These are phyloP conservation scores for Dendrobium chrysotoxum DNA, from an alignment of 106 monocot species.

Conservation along the genomic window DNA sequence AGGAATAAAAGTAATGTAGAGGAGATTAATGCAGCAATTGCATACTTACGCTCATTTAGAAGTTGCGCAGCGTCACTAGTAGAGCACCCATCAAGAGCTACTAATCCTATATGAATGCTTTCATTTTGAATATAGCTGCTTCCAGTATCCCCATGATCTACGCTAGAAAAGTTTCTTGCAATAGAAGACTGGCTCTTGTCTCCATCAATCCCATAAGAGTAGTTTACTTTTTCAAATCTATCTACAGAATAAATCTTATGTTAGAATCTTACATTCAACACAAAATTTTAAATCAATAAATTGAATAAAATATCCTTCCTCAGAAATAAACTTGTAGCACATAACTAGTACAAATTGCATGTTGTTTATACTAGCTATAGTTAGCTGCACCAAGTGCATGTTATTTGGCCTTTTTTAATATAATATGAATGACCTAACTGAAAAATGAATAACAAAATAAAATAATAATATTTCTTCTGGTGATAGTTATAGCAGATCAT, in stretches of 20 bases:
- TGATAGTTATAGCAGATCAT: not conserved
- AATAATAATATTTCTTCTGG: not conserved
- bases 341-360: not conserved
- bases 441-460: not conserved
- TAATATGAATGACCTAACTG: not conserved
- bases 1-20: not conserved
- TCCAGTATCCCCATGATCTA: conserved; percentile 38
- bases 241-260: conserved; percentile 28
- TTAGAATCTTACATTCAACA: not conserved
- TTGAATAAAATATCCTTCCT: not conserved
- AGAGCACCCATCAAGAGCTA: conserved; percentile 62
- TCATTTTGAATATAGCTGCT: conserved; percentile 25
- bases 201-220: conserved; percentile 44
- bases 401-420: not conserved
- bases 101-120: conserved; percentile 16
- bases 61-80: conserved; percentile 49
- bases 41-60: conserved; percentile 62
- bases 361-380: not conserved
- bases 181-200: conserved; percentile 54
- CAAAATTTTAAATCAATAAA: not conserved
- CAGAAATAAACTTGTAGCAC: not conserved
- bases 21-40: not conserved
- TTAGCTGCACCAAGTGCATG: not conserved
- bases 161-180: conserved; percentile 33
- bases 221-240: conserved; percentile 49